phyloP scores from a whole-genome alignment of 2,329 filamentous ascomycete genomes.

The Thelonectria olida region DNA sequence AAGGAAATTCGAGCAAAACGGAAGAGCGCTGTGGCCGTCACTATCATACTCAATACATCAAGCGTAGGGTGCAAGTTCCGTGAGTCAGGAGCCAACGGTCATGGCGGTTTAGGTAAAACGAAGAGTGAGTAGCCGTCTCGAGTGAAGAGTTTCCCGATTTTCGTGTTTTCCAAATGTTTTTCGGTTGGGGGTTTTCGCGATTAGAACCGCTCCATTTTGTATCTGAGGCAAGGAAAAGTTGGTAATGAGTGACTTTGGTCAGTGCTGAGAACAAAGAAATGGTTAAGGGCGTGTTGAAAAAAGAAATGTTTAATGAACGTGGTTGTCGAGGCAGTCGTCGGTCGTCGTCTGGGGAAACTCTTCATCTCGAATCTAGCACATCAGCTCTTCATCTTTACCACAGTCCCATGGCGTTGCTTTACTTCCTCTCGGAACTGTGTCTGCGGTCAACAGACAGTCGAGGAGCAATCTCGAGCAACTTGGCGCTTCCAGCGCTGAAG shows the following conservation, averaged over 20 bases:
- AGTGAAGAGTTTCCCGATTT: slow-evolving; percentile 35
- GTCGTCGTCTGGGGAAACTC: slow-evolving; percentile 30
- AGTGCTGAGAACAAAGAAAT: slow-evolving; percentile 33
- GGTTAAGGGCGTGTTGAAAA: not conserved
- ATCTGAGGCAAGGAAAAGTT: slow-evolving; percentile 40
- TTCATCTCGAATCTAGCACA: slow-evolving; percentile 30
- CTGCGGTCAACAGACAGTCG: slow-evolving; percentile 62
- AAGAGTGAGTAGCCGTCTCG: slow-evolving; percentile 8
- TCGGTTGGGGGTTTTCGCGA: slow-evolving; percentile 21
- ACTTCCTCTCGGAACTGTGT: slow-evolving; percentile 45
- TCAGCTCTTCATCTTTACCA: slow-evolving; percentile 30
- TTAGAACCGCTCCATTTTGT: slow-evolving; percentile 13
- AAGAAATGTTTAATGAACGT: slow-evolving; percentile 32
- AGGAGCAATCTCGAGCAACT: slow-evolving; percentile 73
- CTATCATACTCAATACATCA: slow-evolving; percentile 39
- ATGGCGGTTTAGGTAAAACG: slow-evolving; percentile 6
- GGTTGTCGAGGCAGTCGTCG: slow-evolving; percentile 21
- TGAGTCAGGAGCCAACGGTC: slow-evolving; percentile 3
- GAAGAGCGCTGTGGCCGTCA: slow-evolving; percentile 35
- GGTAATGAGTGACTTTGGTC: slow-evolving; percentile 46
- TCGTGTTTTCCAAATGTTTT: slow-evolving; percentile 35
- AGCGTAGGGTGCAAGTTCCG: slow-evolving; percentile 19
- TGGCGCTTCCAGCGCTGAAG: slow-evolving; percentile 82
- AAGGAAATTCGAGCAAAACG: slow-evolving; percentile 38
- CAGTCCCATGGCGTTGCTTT: slow-evolving; percentile 30